Base-by-base conservation (phyloP, 768 basidiomycete species). In the Coprinopsis cinerea region DNA sequence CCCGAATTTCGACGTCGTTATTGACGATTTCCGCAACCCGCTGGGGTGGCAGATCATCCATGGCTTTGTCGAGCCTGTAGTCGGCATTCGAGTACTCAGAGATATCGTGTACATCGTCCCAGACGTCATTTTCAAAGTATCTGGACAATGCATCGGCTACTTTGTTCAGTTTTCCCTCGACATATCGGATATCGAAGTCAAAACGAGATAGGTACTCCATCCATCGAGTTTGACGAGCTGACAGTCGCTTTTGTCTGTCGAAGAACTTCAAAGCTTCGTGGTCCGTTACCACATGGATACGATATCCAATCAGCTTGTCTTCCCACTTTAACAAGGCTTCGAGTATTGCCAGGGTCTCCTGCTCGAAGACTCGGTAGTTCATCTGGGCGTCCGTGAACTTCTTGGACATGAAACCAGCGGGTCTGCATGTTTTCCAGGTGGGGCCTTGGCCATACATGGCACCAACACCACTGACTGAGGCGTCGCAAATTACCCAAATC, bases 241-340 rank as follows among this genome's bases (percentile, higher is more conserved):
- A 51, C 18, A 64, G 26, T 2, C 42, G 20, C 0, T 14, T 0
- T 45, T 66, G 62, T 0, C 55, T 62, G 9, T 64, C 58, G 35
- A 69, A 66, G 55, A 63, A 64, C 27, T 59, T 55, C 2, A 62
- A 47, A 0, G 53, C 53, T 27, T 58, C 48, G 35, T 61, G 60
- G 43, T 61, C 60, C 0, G 59, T 57, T 15, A 62, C 22, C 11
- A 53, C n/a, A 17, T 56, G 63, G 44, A 68, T 46, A 3, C 32
- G 41, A 24, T 53, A 55, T 14, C 66, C 61, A 0, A 68, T 40
- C 0, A 67, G 53, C 26, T 66, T 64, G 28, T 66, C 63, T 55
- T 66, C 61, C 65, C 62, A 68, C 42, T 65, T 65, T 2, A 59
- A 20, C 2, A 68, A 41, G 0, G 58, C 58, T 40, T 63, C 55